A percentile compares a stretch with the other conserved stretches of the same genome.
phyloP scores from a whole-genome alignment of 306 rosid genomes.

The Echinosophora koreensis region DNA sequence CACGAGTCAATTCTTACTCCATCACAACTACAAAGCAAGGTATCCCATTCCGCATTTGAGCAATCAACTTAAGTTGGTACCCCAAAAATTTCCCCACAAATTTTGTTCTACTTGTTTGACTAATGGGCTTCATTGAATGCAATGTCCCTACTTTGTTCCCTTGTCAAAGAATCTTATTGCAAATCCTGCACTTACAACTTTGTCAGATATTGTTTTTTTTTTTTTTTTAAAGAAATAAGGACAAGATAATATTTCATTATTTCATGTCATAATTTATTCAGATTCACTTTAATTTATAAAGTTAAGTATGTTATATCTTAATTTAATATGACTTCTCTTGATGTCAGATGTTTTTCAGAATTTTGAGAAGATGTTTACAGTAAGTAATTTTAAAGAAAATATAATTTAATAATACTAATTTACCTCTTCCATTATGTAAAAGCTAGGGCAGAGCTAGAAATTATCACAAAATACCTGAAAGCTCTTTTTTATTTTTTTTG shows the following conservation, averaged over 20 bases:
- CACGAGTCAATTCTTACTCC: constrained; percentile 60
- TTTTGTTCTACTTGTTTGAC: constrained; percentile 48
- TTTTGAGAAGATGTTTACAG: too few relatives aligned
- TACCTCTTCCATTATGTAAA: too few relatives aligned
- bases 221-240: background rate
- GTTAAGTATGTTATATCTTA: constrained; percentile 1
- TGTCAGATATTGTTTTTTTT: constrained; percentile 51
- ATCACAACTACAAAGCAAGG: constrained; percentile 32
- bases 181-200: constrained; percentile 48
- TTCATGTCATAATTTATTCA: constrained; percentile 16
- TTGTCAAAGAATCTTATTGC: constrained; percentile 54
- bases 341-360: too few relatives aligned
- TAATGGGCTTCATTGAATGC: constrained; percentile 46
- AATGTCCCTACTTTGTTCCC: constrained; percentile 40
- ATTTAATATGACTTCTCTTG: background rate
- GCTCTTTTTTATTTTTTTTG: too few relatives aligned
- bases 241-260: constrained; percentile 34
- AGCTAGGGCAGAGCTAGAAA: too few relatives aligned
- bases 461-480: too few relatives aligned
- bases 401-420: too few relatives aligned
- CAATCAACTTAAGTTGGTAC: constrained; percentile 33
- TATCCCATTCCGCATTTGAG: constrained; percentile 36
- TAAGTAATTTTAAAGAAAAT: too few relatives aligned
- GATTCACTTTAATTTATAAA: background rate
- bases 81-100: constrained; percentile 22